Conservation (phyloP, 768 basidiomycete genomes). For the Rhodotorula paludigena region DNA sequence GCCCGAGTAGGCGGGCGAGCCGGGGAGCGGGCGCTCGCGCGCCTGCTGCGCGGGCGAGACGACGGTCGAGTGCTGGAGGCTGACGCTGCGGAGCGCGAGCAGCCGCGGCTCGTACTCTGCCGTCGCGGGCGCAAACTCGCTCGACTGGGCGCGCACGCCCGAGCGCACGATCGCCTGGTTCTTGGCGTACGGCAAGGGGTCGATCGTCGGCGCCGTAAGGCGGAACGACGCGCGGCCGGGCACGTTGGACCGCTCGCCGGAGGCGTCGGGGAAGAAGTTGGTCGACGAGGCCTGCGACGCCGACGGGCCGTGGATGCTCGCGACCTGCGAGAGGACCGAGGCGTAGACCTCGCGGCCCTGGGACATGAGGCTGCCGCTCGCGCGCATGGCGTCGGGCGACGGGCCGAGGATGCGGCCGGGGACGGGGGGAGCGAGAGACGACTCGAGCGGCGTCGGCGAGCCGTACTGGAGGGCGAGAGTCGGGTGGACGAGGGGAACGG, state of each 20-base stretch:
- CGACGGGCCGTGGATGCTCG: constrained; percentile 5
- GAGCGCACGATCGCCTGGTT: background rate
- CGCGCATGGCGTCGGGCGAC: background rate
- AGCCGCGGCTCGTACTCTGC: constrained; percentile 31
- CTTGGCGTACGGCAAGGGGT: constrained; percentile 3
- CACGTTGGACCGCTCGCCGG: constrained; percentile 20
- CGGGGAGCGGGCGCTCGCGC: background rate
- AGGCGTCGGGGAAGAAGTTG: constrained; percentile 37
- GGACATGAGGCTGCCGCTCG: background rate
- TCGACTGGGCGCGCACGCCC: background rate
- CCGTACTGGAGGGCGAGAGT: constrained; percentile 38
- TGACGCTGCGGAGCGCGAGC: constrained; percentile 16
- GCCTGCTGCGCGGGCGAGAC: background rate
- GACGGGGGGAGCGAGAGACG: constrained; percentile 23
- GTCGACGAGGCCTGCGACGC: constrained; percentile 5
- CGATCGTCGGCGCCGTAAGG: constrained; percentile 18
- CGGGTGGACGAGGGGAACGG: constrained; percentile 19
- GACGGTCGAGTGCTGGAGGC: constrained; percentile 15
- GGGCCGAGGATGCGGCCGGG: constrained; percentile 37
- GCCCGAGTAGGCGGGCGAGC: constrained; percentile 26
- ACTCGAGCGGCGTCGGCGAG: constrained; percentile 31
- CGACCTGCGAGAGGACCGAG: constrained; percentile 29
- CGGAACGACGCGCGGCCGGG: constrained; percentile 35
- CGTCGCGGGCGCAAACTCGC: constrained; percentile 19
- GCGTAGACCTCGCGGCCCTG: constrained; percentile 10